phyloP scores from a whole-genome alignment of 1,139 yeast species.

The Geotrichum europaeum region DNA sequence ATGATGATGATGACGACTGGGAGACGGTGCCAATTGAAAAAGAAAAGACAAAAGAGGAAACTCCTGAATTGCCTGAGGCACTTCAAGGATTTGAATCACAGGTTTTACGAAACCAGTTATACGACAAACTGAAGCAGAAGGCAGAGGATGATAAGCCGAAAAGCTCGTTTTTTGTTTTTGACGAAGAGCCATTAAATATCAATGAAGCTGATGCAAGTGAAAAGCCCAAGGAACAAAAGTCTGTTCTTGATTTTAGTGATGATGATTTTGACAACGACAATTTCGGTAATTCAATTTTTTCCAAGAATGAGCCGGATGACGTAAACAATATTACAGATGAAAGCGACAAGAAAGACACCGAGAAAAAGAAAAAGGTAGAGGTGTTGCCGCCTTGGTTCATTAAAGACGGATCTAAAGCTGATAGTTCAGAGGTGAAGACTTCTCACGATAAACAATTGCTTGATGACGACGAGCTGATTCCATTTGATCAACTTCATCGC shows the following conservation, averaged over 20 bases:
- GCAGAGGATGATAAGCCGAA: neutral
- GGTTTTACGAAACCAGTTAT: slow-evolving; percentile 27
- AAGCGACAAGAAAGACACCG: neutral
- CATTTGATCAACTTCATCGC: neutral
- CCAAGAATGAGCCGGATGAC: neutral
- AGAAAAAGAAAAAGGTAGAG: neutral
- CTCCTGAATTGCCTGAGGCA: slow-evolving; percentile 20
- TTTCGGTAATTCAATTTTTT: slow-evolving; percentile 11
- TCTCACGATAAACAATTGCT: slow-evolving; percentile 29
- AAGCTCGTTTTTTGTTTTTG: slow-evolving; percentile 10
- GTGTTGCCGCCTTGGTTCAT: slow-evolving; percentile 10
- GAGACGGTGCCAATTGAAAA: slow-evolving; percentile 48
- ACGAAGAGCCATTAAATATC: slow-evolving; percentile 1
- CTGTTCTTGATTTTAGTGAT: neutral
- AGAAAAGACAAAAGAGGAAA: slow-evolving; percentile 16
- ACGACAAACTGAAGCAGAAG: slow-evolving; percentile 21
- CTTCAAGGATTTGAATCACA: slow-evolving; percentile 27
- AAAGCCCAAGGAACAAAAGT: neutral
- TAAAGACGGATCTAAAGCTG: neutral
- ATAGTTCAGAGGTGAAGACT: neutral
- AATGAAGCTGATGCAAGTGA: neutral
- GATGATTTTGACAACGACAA: neutral
- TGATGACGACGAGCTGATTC: slow-evolving; percentile 37
- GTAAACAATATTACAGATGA: neutral
- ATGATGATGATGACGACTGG: slow-evolving; percentile 46